Evolutionary conservation across 768 basidiomycete species (phyloP), one percentile per base, ranked within the genome.

Genomic region (Neoboletus brunneissimus): DNA sequence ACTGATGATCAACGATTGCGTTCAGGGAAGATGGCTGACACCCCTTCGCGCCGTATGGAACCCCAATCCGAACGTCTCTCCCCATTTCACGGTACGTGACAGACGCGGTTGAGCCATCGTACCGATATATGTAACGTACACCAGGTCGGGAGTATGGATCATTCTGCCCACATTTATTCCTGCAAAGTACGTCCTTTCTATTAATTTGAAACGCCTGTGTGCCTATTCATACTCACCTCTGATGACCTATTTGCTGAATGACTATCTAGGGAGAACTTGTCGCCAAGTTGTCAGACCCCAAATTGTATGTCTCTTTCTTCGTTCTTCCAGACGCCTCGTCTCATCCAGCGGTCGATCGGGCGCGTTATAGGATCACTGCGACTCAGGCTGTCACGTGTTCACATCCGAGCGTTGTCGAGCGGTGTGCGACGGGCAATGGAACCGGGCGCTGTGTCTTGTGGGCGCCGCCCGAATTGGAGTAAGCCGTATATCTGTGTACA

Each of bases 321-420:
- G 37, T 41, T 15, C 25, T 20, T 20, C 20, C 3, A 34, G 9
- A 20, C 10, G 18, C 45, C 9, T 4, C 22, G 27, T 11, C 55
- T 51, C 29, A 53, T 53, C 34, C 16, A 25, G 20, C 10, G 35
- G 31, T 31, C 15, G 23, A 23, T 16, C 8, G 13, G 5, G 4
- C 13, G 11, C 2, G 12, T 12, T 58, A 10, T 10, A 91, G 88
- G 60, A 86, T 93, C 57, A 82, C 87, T 22, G 91, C 91, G 1
- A 86, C 87, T 5, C 91, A 92, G 71, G 90, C 91, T n/a, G 91
- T 93, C n/a, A 90, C 91, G 9, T 89, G 87, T 62, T 90, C 88
- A 15, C 91, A 93, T 68, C 91, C 91, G 0, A 85, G 67, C 53
- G 72, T 89, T 22, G 77, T 89, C 3, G 89, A 89, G 64, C 81